These are phyloP conservation scores for Boletellus ananiceps DNA, from an alignment of 768 basidiomycete species.

Conservation along the genomic window DNA sequence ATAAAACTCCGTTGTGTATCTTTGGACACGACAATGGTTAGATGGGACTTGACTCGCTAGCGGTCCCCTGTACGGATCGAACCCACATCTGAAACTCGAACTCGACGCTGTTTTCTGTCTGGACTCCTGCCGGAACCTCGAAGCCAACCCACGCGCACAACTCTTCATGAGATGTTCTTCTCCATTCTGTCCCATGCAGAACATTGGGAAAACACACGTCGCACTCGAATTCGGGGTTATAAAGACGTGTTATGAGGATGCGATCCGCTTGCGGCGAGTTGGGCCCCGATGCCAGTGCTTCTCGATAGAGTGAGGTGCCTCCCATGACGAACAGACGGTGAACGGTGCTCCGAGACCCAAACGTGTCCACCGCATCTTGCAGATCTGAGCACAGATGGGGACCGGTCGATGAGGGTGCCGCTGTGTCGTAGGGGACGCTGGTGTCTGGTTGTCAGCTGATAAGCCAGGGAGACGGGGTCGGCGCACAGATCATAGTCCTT, in stretches of 20 bases:
- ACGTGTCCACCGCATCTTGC: slow-evolving; percentile 13
- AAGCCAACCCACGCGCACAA: slow-evolving; percentile 77
- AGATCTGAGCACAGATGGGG: slow-evolving; percentile 29
- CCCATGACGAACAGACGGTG: slow-evolving; percentile 84
- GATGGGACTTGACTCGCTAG: slow-evolving; percentile 1
- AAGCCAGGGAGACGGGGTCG: background rate
- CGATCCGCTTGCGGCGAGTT: slow-evolving; percentile 57
- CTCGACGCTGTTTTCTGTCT: slow-evolving; percentile 75
- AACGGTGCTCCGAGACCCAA: slow-evolving; percentile 23
- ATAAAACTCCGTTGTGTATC: background rate
- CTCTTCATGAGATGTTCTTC: slow-evolving; percentile 52
- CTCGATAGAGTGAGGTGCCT: slow-evolving; percentile 80
- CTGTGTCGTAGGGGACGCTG: slow-evolving; percentile 14
- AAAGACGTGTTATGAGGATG: slow-evolving; percentile 81
- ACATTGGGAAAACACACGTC: slow-evolving; percentile 87
- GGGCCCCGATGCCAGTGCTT: slow-evolving; percentile 44
- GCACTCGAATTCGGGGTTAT: slow-evolving; percentile 74
- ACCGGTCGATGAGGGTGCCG: slow-evolving; percentile 4
- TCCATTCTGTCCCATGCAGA: slow-evolving; percentile 47
- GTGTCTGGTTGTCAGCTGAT: slow-evolving; percentile 5
- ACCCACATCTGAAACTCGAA: slow-evolving; percentile 99
- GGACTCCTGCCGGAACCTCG: slow-evolving; percentile 67
- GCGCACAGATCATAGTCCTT: slow-evolving; percentile 58
- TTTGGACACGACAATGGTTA: background rate
- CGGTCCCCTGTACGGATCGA: slow-evolving; percentile 25